These are phyloP conservation scores for Diaporthe humulicola DNA, from an alignment of 2,329 filamentous ascomycete species.

Conservation along the genomic window DNA sequence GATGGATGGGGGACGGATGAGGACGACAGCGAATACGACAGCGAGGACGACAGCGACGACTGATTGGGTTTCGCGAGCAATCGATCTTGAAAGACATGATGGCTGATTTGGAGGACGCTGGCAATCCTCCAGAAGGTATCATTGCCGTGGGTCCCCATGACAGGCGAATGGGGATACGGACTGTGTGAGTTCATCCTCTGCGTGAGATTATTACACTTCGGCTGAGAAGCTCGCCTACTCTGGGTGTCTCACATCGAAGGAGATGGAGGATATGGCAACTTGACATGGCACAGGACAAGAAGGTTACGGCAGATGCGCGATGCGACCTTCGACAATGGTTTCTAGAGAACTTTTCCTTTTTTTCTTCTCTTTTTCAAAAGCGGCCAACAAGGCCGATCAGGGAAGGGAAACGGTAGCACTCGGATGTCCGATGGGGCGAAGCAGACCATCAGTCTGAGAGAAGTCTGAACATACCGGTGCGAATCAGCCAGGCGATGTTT, in stretches of 20 bases:
- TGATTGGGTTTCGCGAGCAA: no score
- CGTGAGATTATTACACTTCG: not conserved
- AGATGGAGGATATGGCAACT: not conserved
- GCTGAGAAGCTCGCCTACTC: not conserved
- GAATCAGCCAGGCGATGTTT: not conserved
- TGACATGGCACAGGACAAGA: not conserved
- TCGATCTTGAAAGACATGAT: not conserved
- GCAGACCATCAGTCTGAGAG: no score
- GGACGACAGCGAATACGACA: not conserved
- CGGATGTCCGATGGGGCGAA: not conserved
- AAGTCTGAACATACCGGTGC: not conserved
- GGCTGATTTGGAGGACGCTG: not conserved
- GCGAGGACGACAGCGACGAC: not conserved
- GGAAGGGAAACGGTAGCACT: not conserved
- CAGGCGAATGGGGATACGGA: not conserved
- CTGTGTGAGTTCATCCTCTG: not conserved
- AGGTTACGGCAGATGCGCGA: not conserved
- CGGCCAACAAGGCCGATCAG: not conserved
- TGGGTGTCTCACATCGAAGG: not conserved
- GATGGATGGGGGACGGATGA: no score
- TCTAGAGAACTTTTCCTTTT: not conserved
- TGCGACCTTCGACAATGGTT: not conserved
- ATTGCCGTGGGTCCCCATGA: not conserved
- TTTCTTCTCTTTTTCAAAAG: no score
- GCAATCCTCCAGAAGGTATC: no score